These are phyloP conservation scores for Camellia granthamiana DNA, from an alignment of 148 eudicot species.

Conservation along the genomic window DNA sequence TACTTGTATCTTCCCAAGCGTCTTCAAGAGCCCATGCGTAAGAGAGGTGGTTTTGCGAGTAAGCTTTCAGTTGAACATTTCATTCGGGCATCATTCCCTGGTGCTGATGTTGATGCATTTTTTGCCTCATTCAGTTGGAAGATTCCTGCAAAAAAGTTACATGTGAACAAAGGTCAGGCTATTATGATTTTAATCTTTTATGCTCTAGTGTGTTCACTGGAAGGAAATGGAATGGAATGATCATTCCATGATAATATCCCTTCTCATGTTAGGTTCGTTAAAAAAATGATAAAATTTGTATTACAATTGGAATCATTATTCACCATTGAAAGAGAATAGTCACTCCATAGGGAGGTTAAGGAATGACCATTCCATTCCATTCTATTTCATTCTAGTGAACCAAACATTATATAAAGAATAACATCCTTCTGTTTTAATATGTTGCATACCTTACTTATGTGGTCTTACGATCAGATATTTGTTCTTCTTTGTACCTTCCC, in stretches of 20 bases:
- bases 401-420: too few species aligned
- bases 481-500: neutral
- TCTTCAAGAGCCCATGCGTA: slow-evolving; percentile 32
- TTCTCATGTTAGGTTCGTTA: too few species aligned
- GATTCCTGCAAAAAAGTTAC: slow-evolving; percentile 50
- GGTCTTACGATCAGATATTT: neutral
- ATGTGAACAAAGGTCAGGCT: slow-evolving; percentile 41
- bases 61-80: slow-evolving; percentile 51
- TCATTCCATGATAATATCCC: too few species aligned
- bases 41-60: slow-evolving; percentile 50
- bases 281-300: too few species aligned
- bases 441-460: neutral
- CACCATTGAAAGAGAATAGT: too few species aligned
- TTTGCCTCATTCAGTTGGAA: slow-evolving; percentile 79
- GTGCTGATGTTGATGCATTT: slow-evolving; percentile 48
- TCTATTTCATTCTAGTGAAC: too few species aligned
- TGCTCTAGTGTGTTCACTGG: too few species aligned
- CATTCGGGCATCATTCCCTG: slow-evolving; percentile 47
- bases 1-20: slow-evolving; percentile 62
- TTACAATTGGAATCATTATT: too few species aligned
- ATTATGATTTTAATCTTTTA: neutral
- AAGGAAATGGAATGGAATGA: too few species aligned
- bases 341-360: too few species aligned
- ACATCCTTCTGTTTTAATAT: neutral
- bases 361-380: too few species aligned